Base-by-base conservation (phyloP, 2,329 filamentous ascomycete species). In the Graphium sp. region DNA sequence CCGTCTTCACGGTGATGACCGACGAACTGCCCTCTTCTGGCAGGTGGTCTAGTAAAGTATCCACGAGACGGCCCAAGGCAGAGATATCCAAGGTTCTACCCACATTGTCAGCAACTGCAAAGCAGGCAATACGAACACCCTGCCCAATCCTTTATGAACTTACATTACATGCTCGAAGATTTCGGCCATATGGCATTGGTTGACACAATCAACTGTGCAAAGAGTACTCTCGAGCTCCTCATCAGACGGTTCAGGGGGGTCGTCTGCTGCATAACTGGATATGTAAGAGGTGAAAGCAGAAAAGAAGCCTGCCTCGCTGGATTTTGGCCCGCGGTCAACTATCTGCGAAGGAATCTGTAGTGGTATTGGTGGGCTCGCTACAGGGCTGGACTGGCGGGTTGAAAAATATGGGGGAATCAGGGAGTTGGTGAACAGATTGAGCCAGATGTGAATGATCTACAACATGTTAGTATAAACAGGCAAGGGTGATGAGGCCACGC, bases 241-340 rank as follows among this genome's bases (percentile, higher is more conserved):
- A 38, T 95, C 84, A 2, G 89, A 95, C 3, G 89, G 89, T 53
- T 98, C 89, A 0, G 89, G 89, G 9, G 89, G 89, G 45, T 98
- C 89, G 49, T 95, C 89, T 8, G 89, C 91, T 23, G 91, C 89
- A 48, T 98, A 95, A 49, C 87, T 95, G n/a, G 85, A 92, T 18
- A 98, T 84, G 44, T 95, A 98, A 5, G 81, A 92, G 1, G 87
- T 91, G 42, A 98, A 82, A 1, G 87, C 84, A 4, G 85, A 93
- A 47, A 98, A 84, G 28, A 98, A 68, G 5, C 89, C 84, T 3
- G 74, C 74, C 17, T 98, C 89, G 33, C 63, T 70, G 19, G 74
- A 62, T 37, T 82, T 79, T 23, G 79, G 65, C 32, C 75, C 84
- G 32, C 87, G 74, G 47, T 95, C 89, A 38, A 98, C 85, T 27